Conservation (phyloP, 345 rosid genomes). For the Boechera retrofracta region DNA sequence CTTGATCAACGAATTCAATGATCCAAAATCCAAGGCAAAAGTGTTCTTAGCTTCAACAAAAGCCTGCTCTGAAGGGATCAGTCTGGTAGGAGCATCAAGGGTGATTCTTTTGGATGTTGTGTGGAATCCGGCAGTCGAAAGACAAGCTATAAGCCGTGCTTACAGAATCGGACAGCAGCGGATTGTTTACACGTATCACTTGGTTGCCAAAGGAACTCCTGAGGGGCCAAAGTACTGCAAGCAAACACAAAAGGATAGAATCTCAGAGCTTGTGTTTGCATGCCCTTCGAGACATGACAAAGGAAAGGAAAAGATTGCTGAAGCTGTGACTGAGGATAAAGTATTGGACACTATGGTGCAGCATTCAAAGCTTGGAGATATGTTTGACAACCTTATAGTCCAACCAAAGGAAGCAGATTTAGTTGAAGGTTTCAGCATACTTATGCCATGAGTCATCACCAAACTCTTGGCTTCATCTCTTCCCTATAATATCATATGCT, state of each 20-base stretch:
- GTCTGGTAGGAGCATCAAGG: conserved; percentile 76
- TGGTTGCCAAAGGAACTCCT: conserved; percentile 58
- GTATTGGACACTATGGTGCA: conserved; percentile 47
- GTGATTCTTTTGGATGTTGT: conserved; percentile 70
- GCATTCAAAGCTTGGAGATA: conserved; percentile 36
- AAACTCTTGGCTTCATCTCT: conserved; percentile 9
- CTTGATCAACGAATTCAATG: conserved; percentile 57
- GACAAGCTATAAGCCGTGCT: conserved; percentile 84
- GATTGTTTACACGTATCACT: conserved; percentile 65
- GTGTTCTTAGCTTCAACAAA: conserved; percentile 72
- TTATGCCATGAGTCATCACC: conserved; percentile 37
- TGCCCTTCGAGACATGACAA: conserved; percentile 40
- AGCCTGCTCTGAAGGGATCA: conserved; percentile 80
- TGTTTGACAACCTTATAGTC: conserved; percentile 45
- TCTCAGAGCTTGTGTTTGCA: conserved; percentile 61
- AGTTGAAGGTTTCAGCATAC: conserved; percentile 43
- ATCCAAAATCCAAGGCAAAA: conserved; percentile 54
- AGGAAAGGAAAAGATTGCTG: conserved; percentile 41
- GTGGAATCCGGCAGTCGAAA: conserved; percentile 81
- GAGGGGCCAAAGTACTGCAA: conserved; percentile 59
- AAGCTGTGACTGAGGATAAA: conserved; percentile 36
- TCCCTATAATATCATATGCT: background rate
- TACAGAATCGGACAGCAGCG: conserved; percentile 70
- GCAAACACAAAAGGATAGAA: conserved; percentile 56
- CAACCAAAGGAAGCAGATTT: conserved; percentile 49